Percentiles rank a stretch among this genome's conserved stretches.
phyloP scores from a whole-genome alignment of 2,329 filamentous ascomycete species.

The Esteya vermicola region DNA sequence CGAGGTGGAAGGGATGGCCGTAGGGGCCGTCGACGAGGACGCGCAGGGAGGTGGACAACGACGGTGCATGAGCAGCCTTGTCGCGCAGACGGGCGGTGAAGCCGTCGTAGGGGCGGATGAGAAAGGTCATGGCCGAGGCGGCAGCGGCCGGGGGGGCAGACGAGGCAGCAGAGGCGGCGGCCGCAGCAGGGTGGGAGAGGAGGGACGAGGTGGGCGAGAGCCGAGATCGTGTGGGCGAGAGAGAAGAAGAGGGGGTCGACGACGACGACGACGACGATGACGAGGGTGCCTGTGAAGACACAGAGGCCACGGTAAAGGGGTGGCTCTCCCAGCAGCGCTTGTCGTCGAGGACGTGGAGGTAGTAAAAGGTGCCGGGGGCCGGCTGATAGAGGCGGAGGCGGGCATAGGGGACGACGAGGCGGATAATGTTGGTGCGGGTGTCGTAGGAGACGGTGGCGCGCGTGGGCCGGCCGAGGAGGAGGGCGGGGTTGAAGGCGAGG shows the following conservation, averaged over 20 bases:
- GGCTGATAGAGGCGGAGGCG: conserved; percentile 13
- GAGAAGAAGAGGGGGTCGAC: background rate
- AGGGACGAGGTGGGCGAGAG: too few relatives aligned
- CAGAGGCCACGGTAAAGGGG: conserved; percentile 29
- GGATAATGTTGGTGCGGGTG: conserved; percentile 24
- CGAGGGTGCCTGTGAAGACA: background rate
- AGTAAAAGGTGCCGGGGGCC: conserved; percentile 28
- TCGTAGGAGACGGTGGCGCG: conserved; percentile 21
- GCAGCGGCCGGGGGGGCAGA: background rate
- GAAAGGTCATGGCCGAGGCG: conserved; percentile 6
- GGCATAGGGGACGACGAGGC: conserved; percentile 24
- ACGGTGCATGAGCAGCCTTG: conserved; percentile 2
- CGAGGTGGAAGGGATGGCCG: conserved; percentile 5
- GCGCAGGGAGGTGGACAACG: background rate
- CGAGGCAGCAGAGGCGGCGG: background rate
- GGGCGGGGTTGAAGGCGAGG: conserved; percentile 25
- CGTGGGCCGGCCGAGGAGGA: conserved; percentile 2
- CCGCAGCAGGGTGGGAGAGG: too few relatives aligned
- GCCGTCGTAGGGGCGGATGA: conserved; percentile 10
- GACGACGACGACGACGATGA: background rate
- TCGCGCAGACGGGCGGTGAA: conserved; percentile 10
- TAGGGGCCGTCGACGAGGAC: conserved; percentile 11
- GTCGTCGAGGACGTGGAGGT: conserved; percentile 26
- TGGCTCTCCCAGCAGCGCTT: conserved; percentile 32
- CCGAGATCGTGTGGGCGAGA: background rate